Evolutionary conservation across 2,329 filamentous ascomycete species (phyloP).

Genomic region (Epichloe hybrida): DNA sequence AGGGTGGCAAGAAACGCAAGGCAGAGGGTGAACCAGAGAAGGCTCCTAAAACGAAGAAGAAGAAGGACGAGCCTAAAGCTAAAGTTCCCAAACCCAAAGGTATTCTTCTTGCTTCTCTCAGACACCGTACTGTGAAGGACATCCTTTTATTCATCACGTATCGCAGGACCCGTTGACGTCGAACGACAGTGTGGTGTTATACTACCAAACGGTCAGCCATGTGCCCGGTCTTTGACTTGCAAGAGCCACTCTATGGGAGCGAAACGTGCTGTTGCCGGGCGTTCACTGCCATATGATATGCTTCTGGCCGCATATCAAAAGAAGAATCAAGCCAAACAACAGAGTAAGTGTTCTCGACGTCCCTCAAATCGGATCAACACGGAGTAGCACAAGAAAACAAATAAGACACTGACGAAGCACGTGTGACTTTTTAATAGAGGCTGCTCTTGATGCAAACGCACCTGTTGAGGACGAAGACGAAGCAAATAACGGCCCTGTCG

Average conservation of each 20-base stretch:
- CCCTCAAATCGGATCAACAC: background rate
- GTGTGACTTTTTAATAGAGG: slow-evolving; percentile 42
- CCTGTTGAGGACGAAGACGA: slow-evolving; percentile 79
- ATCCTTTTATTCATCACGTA: background rate
- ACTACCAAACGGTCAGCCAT: slow-evolving; percentile 72
- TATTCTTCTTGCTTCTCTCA: slow-evolving; percentile 15
- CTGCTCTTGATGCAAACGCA: slow-evolving; percentile 86
- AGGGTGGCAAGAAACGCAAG: slow-evolving; percentile 61
- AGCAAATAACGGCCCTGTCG: slow-evolving; percentile 64
- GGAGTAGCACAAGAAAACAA: background rate
- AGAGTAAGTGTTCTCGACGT: slow-evolving; percentile 48
- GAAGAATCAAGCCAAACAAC: slow-evolving; percentile 97
- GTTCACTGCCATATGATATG: slow-evolving; percentile 86
- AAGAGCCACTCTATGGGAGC: slow-evolving; percentile 94
- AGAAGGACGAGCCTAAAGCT: slow-evolving; percentile 80
- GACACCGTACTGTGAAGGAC: background rate
- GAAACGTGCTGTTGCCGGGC: slow-evolving; percentile 75
- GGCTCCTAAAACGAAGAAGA: slow-evolving; percentile 79
- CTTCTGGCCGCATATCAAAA: slow-evolving; percentile 80
- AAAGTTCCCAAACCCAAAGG: slow-evolving; percentile 77
- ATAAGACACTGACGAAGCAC: background rate
- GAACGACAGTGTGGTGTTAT: slow-evolving; percentile 87
- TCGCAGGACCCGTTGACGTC: slow-evolving; percentile 69
- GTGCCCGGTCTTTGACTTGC: slow-evolving; percentile 79
- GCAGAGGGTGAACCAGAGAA: slow-evolving; percentile 67